Evolutionary conservation across 1,139 yeast genomes (phyloP).

Genomic region (Lizanozyma gosingica): DNA sequence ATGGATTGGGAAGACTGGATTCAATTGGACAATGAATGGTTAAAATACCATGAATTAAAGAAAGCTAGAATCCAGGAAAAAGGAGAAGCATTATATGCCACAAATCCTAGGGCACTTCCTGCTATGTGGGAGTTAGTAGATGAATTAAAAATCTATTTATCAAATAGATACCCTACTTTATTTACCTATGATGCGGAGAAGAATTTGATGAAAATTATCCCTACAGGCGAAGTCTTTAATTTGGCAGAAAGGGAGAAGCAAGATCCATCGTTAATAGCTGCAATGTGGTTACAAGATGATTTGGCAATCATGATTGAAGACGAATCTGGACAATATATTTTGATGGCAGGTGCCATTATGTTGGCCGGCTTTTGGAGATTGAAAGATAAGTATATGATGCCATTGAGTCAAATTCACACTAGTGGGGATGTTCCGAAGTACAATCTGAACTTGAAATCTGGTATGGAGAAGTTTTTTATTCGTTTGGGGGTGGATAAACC

Average conservation of each 20-base stretch:
- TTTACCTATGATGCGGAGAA: constrained; percentile 30
- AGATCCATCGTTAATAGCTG: constrained; percentile 53
- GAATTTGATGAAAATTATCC: constrained; percentile 41
- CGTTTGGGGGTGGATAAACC: constrained; percentile 34
- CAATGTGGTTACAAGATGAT: constrained; percentile 58
- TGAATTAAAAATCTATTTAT: constrained; percentile 45
- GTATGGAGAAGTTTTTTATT: constrained; percentile 58
- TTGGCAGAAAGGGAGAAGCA: constrained; percentile 22
- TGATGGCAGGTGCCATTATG: constrained; percentile 53
- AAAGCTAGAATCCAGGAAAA: constrained; percentile 36
- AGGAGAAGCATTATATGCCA: constrained; percentile 42
- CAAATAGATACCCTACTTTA: constrained; percentile 49
- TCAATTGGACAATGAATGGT: constrained; percentile 59
- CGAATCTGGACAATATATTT: constrained; percentile 43
- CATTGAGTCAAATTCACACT: constrained; percentile 51
- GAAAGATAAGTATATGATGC: constrained; percentile 43
- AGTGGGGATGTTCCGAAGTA: constrained; percentile 62
- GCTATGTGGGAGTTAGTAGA: constrained; percentile 51
- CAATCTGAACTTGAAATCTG: constrained; percentile 44
- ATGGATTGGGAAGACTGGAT: constrained; percentile 57
- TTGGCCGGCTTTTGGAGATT: constrained; percentile 62
- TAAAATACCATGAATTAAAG: constrained; percentile 44
- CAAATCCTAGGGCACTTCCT: constrained; percentile 41
- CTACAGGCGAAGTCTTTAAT: constrained; percentile 42
- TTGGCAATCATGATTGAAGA: constrained; percentile 57